These are phyloP conservation scores for Suhomyces emberorum DNA, from an alignment of 805 yeast genomes.

Conservation along the genomic window DNA sequence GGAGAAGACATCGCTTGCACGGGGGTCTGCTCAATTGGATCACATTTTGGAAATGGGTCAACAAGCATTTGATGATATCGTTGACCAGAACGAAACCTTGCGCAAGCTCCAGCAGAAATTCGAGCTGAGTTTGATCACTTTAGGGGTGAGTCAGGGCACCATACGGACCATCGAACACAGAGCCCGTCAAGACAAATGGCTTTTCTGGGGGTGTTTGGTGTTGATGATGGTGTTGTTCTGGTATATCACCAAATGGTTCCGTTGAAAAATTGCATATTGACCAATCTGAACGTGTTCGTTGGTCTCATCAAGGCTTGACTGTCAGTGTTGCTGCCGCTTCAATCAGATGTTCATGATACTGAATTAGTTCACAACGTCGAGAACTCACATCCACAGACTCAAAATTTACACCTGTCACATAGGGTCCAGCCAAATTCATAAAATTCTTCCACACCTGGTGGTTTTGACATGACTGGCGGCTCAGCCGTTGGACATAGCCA, in stretches of 20 bases:
- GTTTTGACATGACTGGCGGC: too few relatives aligned
- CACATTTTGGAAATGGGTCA: conserved; percentile 89
- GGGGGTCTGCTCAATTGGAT: conserved; percentile 81
- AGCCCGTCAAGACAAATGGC: conserved; percentile 80
- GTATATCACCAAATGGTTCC: conserved; percentile 60
- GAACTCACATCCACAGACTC: too few relatives aligned
- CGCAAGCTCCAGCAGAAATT: conserved; percentile 59
- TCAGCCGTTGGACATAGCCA: too few relatives aligned
- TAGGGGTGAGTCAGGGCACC: conserved; percentile 85
- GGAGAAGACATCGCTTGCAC: conserved; percentile 60
- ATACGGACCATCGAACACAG: conserved; percentile 75
- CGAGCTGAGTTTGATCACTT: conserved; percentile 66
- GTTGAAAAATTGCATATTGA: conserved; percentile 29
- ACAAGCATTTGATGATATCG: conserved; percentile 77
- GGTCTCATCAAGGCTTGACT: too few relatives aligned
- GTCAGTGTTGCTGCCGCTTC: too few relatives aligned
- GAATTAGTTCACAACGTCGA: too few relatives aligned
- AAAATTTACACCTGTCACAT: too few relatives aligned
- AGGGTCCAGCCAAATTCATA: too few relatives aligned
- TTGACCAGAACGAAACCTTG: conserved; percentile 77
- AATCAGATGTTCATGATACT: too few relatives aligned
- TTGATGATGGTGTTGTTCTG: conserved; percentile 65
- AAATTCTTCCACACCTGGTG: too few relatives aligned
- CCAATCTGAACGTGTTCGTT: too few relatives aligned
- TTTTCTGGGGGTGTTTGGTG: conserved; percentile 74